phyloP scores from a whole-genome alignment of 257 asterid genomes.

The Oldenlandia corymbosa region DNA sequence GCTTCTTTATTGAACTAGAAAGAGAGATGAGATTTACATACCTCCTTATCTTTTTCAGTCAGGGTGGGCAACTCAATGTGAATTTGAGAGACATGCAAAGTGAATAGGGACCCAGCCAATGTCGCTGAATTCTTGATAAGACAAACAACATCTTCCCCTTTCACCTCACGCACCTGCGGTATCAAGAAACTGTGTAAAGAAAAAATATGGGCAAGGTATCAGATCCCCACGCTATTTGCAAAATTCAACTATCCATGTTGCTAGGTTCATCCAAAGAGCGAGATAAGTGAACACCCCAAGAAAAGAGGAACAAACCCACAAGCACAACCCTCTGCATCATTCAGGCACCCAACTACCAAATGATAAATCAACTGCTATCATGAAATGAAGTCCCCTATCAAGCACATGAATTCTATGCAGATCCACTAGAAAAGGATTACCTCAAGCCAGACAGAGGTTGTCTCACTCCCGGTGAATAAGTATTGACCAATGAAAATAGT shows the following conservation, averaged over 20 bases:
- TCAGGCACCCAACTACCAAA: neutral
- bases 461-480: conserved; percentile 88
- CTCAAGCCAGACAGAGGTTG: conserved; percentile 92
- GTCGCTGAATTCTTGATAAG: conserved; percentile 74
- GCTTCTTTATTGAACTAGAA: neutral
- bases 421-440: conserved; percentile 25
- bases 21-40: conserved; percentile 16
- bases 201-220: neutral
- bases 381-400: neutral
- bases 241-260: neutral
- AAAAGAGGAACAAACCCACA: neutral
- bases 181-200: conserved; percentile 12
- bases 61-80: conserved; percentile 82
- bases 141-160: conserved; percentile 76
- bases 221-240: neutral
- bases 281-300: neutral
- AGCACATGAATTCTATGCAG: neutral
- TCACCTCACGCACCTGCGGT: conserved; percentile 66
- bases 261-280: neutral
- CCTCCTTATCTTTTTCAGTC: conserved; percentile 86
- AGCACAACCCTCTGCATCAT: neutral
- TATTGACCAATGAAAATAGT: conserved; percentile 87
- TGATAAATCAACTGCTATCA: neutral
- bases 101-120: conserved; percentile 79
- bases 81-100: conserved; percentile 68